These are phyloP conservation scores for Baorangia bicolor DNA, from an alignment of 768 basidiomycete genomes.

Conservation along the genomic window DNA sequence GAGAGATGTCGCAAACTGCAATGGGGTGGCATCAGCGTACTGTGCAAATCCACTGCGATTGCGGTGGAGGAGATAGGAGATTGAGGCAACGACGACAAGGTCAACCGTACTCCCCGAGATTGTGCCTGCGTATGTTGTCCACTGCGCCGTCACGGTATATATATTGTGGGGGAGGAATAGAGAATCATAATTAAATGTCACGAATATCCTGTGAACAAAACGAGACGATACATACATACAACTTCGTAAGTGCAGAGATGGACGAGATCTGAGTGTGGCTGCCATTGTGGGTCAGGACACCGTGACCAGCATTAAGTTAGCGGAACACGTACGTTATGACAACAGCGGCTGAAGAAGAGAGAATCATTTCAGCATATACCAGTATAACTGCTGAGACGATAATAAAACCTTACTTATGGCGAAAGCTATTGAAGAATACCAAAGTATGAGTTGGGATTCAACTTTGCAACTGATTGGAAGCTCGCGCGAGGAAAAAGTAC, in stretches of 20 bases:
- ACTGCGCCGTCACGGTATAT: not conserved
- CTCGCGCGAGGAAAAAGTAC: not conserved
- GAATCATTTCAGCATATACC: not conserved
- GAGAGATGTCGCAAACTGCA: too few relatives aligned
- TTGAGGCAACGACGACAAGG: not conserved
- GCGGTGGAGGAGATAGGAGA: not conserved
- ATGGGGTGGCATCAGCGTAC: not conserved
- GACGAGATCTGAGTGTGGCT: not conserved
- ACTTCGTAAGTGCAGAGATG: too few relatives aligned
- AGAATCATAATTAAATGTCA: not conserved
- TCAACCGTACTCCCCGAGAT: not conserved
- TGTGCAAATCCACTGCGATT: not conserved
- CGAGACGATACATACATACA: not conserved
- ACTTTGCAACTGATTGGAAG: not conserved
- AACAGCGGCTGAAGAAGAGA: not conserved
- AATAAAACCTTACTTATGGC: not conserved
- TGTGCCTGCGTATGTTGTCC: not conserved
- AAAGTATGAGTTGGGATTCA: not conserved
- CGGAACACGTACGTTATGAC: not conserved
- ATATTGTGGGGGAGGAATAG: not conserved
- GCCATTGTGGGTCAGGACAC: not conserved
- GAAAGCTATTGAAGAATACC: not conserved
- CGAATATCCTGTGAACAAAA: not conserved
- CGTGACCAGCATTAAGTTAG: not conserved
- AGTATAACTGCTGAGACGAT: too few relatives aligned